Conservation (phyloP, 2,329 filamentous ascomycete genomes). For the Bisporella sp. region DNA sequence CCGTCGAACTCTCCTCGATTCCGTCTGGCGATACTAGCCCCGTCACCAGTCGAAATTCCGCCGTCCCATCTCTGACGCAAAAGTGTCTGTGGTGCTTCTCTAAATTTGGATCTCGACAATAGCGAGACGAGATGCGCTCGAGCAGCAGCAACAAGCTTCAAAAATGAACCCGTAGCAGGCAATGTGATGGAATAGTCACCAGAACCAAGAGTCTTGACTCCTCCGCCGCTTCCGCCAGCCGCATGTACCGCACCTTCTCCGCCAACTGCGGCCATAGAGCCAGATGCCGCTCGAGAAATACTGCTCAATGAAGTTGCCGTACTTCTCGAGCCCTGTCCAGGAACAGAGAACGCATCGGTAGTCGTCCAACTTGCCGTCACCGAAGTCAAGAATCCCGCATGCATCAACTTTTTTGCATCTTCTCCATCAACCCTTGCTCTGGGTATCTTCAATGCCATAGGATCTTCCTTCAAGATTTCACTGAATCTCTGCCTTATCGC, state of each 20-base stretch:
- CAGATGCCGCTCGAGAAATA: constrained; percentile 59
- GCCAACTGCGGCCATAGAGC: constrained; percentile 62
- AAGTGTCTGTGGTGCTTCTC: constrained; percentile 54
- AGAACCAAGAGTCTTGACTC: constrained; percentile 16
- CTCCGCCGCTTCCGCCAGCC: constrained; percentile 45
- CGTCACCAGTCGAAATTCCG: constrained; percentile 43
- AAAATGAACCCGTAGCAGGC: constrained; percentile 58
- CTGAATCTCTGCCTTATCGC: constrained; percentile 45
- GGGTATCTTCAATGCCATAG: constrained; percentile 37
- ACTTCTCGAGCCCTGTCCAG: constrained; percentile 33
- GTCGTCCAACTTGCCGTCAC: constrained; percentile 30
- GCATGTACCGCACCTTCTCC: constrained; percentile 58
- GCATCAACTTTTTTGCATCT: constrained; percentile 52
- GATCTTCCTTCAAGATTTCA: constrained; percentile 42
- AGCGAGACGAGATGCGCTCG: constrained; percentile 55
- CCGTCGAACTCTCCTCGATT: constrained; percentile 49
- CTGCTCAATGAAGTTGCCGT: constrained; percentile 54
- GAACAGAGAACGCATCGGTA: constrained; percentile 34
- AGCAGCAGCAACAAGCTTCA: constrained; percentile 57
- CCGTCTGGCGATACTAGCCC: constrained; percentile 39
- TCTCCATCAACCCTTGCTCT: constrained; percentile 32
- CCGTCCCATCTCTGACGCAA: constrained; percentile 67
- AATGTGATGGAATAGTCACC: constrained; percentile 49
- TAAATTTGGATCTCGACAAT: constrained; percentile 50
- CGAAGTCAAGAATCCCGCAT: constrained; percentile 59